phyloP scores from a whole-genome alignment of 2,329 filamentous ascomycete genomes.

The Diaporthe sp. region DNA sequence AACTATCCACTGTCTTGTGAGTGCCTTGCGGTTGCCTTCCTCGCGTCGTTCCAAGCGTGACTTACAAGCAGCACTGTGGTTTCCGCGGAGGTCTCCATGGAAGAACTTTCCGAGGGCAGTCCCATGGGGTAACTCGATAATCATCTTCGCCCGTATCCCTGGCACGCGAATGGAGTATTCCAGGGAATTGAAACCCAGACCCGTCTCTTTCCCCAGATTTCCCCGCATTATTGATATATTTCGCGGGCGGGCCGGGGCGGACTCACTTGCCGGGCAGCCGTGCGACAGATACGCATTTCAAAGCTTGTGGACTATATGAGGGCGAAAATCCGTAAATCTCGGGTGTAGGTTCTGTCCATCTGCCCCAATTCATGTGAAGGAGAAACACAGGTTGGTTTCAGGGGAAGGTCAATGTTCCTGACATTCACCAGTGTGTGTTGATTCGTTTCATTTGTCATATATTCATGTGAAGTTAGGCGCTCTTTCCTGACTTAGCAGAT shows the following conservation, averaged over 20 bases:
- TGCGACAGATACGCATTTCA: background rate
- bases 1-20: background rate
- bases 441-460: background rate
- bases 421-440: background rate
- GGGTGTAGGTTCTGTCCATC: background rate
- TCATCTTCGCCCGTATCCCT: background rate
- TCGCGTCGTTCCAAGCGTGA: background rate
- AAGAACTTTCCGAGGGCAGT: background rate
- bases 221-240: conserved; percentile 6
- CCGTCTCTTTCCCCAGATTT: background rate
- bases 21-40: background rate
- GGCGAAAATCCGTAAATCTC: no score
- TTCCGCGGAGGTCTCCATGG: conserved; percentile 6
- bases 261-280: background rate
- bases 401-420: background rate
- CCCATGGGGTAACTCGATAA: background rate
- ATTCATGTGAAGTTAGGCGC: background rate
- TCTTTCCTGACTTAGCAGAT: no score
- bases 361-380: background rate
- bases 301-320: background rate
- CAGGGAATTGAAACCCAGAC: background rate
- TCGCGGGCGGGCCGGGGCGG: background rate
- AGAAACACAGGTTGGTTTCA: background rate
- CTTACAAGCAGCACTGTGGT: background rate
- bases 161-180: background rate